These are phyloP conservation scores for Pythium grandisporangium DNA, from an alignment of 352 stramenopile genomes.

Conservation along the genomic window DNA sequence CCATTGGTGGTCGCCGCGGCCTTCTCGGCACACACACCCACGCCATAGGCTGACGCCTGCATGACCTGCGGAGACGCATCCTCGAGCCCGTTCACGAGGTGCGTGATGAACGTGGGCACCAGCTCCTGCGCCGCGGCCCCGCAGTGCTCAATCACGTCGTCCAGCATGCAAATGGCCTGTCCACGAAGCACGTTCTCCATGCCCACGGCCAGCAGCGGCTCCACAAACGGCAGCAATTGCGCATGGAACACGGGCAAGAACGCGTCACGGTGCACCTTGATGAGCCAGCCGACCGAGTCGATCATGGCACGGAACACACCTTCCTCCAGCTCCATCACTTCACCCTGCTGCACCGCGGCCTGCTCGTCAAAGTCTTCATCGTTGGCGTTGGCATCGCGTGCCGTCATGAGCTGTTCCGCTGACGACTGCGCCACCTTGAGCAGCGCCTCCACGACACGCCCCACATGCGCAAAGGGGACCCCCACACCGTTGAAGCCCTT, in stretches of 20 bases:
- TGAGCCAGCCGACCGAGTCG: slow-evolving; percentile 78
- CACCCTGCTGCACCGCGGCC: slow-evolving; percentile 53
- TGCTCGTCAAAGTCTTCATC: slow-evolving; percentile 81
- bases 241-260: slow-evolving; percentile 74
- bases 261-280: slow-evolving; percentile 71
- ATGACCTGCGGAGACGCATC: slow-evolving; percentile 56
- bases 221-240: slow-evolving; percentile 58
- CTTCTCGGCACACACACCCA: slow-evolving; percentile 80
- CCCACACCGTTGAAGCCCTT: slow-evolving; percentile 65
- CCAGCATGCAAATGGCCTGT: slow-evolving; percentile 83
- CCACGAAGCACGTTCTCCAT: slow-evolving; percentile 55
- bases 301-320: slow-evolving; percentile 74
- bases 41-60: slow-evolving; percentile 74
- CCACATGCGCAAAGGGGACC: slow-evolving; percentile 58
- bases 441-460: slow-evolving; percentile 57
- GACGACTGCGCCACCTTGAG: slow-evolving; percentile 59
- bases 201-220: slow-evolving; percentile 50
- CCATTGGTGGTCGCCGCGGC: too few species aligned
- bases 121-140: slow-evolving; percentile 55
- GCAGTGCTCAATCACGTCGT: slow-evolving; percentile 85
- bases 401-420: slow-evolving; percentile 43
- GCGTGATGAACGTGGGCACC: slow-evolving; percentile 59
- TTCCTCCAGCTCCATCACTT: slow-evolving; percentile 67
- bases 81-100: slow-evolving; percentile 67
- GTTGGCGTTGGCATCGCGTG: slow-evolving; percentile 56